phyloP scores from a whole-genome alignment of 108 stramenopile species.

The Cyclotella kingstonii region DNA sequence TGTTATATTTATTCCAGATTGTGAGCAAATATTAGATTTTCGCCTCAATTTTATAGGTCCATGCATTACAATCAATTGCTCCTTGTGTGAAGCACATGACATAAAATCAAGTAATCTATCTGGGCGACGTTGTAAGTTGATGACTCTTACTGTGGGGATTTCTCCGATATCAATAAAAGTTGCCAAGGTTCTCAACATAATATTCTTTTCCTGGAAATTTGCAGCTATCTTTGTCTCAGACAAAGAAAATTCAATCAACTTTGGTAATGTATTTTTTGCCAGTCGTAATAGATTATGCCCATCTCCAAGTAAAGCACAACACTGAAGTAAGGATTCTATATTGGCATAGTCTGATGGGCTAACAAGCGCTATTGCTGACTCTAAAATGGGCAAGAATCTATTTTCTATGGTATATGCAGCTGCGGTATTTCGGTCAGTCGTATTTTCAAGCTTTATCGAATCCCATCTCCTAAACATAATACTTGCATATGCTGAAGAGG shows the following conservation, averaged over 20 bases:
- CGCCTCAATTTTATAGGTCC: slow-evolving; percentile 41
- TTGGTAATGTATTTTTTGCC: slow-evolving; percentile 22
- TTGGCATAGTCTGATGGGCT: slow-evolving; percentile 17
- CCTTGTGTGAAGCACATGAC: slow-evolving; percentile 48
- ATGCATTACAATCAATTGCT: slow-evolving; percentile 50
- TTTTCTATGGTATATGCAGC: slow-evolving; percentile 26
- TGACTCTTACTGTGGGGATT: slow-evolving; percentile 53
- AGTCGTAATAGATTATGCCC: slow-evolving; percentile 15
- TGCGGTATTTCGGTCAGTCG: slow-evolving; percentile 25
- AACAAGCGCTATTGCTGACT: slow-evolving; percentile 4
- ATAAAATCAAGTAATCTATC: slow-evolving; percentile 62
- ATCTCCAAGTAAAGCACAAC: slow-evolving; percentile 44
- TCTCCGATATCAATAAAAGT: slow-evolving; percentile 32
- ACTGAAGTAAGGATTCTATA: slow-evolving; percentile 32
- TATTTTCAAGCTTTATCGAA: slow-evolving; percentile 30
- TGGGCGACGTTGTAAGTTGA: slow-evolving; percentile 65
- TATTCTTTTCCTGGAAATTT: not conserved
- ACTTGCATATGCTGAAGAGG: slow-evolving; percentile 27
- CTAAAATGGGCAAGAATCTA: slow-evolving; percentile 22
- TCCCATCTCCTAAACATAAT: slow-evolving; percentile 41
- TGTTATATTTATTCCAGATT: not conserved
- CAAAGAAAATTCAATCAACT: not conserved
- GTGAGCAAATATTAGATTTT: not conserved
- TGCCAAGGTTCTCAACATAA: slow-evolving; percentile 23
- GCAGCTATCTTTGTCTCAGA: not conserved